Conservation (phyloP, 2,329 filamentous ascomycete species). For the Fusarium sp. region DNA sequence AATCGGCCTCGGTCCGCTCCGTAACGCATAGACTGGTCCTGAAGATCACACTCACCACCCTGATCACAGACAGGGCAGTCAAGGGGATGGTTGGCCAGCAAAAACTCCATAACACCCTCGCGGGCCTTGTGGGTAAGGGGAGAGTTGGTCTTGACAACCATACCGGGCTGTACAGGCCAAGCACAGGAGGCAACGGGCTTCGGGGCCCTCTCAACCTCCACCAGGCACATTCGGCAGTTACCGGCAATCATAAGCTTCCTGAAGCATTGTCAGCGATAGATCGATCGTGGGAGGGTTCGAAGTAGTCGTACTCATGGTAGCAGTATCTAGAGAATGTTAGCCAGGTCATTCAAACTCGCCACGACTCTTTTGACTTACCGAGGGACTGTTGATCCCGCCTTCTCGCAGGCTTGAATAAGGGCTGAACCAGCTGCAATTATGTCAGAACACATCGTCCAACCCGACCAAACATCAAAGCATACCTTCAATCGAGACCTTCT, state of each 20-base stretch:
- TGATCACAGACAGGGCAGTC: conserved; percentile 99
- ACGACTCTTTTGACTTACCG: conserved; percentile 68
- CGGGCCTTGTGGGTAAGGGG: conserved; percentile 96
- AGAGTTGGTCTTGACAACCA: conserved; percentile 99
- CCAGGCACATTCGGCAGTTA: conserved; percentile 99
- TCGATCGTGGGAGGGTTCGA: conserved; percentile 49
- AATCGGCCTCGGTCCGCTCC: conserved; percentile 96
- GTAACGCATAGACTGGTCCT: conserved; percentile 99
- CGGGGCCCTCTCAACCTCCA: conserved; percentile 95
- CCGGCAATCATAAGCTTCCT: conserved; percentile 99
- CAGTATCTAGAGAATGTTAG: conserved; percentile 80
- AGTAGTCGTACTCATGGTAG: conserved; percentile 88
- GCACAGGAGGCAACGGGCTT: conserved; percentile 99
- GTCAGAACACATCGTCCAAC: conserved; percentile 55
- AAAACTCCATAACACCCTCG: conserved; percentile 99
- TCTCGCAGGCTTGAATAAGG: conserved; percentile 99
- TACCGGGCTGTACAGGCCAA: conserved; percentile 98
- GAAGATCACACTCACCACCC: conserved; percentile 98
- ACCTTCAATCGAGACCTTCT: conserved; percentile 99
- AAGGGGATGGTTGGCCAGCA: conserved; percentile 95
- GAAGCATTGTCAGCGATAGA: conserved; percentile 60
- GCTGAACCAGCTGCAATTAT: conserved; percentile 85
- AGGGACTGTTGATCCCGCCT: conserved; percentile 91
- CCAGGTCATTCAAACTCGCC: conserved; percentile 44
- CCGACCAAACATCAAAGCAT: conserved; percentile 53